These are phyloP conservation scores for Lagenidium giganteum DNA, from an alignment of 352 stramenopile species.

Conservation along the genomic window DNA sequence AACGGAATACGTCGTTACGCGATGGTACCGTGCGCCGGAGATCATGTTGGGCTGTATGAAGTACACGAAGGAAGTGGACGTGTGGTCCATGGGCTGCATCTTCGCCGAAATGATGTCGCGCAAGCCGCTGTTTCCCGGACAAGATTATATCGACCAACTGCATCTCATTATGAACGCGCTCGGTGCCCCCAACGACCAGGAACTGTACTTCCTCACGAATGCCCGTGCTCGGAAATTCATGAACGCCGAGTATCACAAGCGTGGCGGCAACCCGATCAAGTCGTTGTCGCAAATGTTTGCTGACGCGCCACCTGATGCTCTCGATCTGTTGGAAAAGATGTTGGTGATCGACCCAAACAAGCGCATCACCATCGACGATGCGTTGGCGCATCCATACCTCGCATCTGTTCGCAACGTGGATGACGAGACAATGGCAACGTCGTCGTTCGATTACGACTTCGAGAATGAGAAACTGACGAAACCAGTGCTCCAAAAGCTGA, in stretches of 20 bases:
- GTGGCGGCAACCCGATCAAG: constrained; percentile 55
- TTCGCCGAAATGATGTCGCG: constrained; percentile 98
- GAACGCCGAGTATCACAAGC: constrained; percentile 77
- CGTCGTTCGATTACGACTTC: constrained; percentile 84
- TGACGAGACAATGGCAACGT: constrained; percentile 77
- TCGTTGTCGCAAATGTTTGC: constrained; percentile 71
- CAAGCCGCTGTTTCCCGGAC: constrained; percentile 97
- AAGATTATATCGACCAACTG: constrained; percentile 93
- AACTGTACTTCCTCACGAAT: constrained; percentile 97
- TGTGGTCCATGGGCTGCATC: constrained; percentile 98
- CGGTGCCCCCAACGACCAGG: constrained; percentile 90
- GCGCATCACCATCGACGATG: constrained; percentile 88
- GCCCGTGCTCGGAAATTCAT: constrained; percentile 78
- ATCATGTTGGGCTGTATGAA: constrained; percentile 86
- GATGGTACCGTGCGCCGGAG: constrained; percentile 64
- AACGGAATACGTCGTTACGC: constrained; percentile 83
- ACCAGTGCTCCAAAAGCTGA: constrained; percentile 72
- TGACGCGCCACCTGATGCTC: constrained; percentile 45
- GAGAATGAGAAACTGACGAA: constrained; percentile 86
- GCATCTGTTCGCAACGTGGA: constrained; percentile 83
- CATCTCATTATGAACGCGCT: constrained; percentile 97
- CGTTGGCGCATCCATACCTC: constrained; percentile 87
- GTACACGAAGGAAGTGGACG: constrained; percentile 85
- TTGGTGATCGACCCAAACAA: constrained; percentile 91
- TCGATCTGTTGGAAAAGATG: constrained; percentile 91